These are phyloP conservation scores for Cucurbita ficifolia DNA, from an alignment of 306 rosid species.

Conservation along the genomic window DNA sequence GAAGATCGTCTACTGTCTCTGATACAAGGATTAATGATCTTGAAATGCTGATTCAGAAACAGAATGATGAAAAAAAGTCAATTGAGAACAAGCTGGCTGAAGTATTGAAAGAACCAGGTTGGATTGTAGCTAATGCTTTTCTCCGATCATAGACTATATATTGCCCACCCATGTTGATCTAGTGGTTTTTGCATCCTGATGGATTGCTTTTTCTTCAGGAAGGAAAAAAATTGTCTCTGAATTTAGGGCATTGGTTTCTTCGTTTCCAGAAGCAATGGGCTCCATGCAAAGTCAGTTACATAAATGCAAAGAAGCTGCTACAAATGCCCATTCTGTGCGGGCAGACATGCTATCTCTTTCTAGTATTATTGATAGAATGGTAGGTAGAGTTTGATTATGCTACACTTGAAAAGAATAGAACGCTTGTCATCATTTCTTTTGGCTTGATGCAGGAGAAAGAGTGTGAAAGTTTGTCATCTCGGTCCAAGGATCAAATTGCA, in stretches of 20 bases:
- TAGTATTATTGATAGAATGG: conserved; percentile 73
- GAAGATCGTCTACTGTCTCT: conserved; percentile 46
- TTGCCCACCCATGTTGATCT: neutral
- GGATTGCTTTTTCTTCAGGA: conserved; percentile 38
- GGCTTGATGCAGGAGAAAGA: conserved; percentile 48
- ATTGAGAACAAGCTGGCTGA: conserved; percentile 58
- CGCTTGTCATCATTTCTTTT: neutral
- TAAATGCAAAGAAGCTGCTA: conserved; percentile 72
- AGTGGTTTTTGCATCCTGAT: conserved; percentile 12
- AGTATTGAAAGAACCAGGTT: conserved; percentile 74
- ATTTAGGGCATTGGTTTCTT: conserved; percentile 71
- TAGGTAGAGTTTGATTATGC: conserved; percentile 14
- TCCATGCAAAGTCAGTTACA: conserved; percentile 70
- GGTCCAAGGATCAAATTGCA: conserved; percentile 42
- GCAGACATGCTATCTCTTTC: conserved; percentile 75
- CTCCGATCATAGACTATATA: neutral
- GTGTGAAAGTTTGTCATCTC: conserved; percentile 36
- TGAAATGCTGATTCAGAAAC: conserved; percentile 46
- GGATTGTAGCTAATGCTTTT: neutral
- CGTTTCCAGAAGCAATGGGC: conserved; percentile 89
- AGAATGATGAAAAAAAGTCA: conserved; percentile 38
- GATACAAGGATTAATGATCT: conserved; percentile 53
- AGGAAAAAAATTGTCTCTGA: conserved; percentile 72
- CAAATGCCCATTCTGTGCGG: conserved; percentile 69
- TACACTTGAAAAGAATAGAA: neutral